Evolutionary conservation across 257 asterid species (phyloP), one percentile per base, ranked within the genome.

Genomic region (Solanum bukasovii): DNA sequence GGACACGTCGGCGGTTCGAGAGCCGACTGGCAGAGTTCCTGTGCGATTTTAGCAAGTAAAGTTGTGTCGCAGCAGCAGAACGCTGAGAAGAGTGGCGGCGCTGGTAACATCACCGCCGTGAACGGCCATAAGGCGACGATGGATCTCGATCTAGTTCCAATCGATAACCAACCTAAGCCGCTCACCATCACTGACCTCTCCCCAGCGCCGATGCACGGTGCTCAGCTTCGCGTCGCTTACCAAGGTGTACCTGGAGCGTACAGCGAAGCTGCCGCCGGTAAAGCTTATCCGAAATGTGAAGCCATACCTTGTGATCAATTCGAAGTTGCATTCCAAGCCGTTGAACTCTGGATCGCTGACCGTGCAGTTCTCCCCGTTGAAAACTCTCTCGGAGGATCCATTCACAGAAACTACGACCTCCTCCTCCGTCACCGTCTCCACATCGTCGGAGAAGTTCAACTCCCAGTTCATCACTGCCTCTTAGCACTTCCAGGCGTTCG

Each of bases 341-440:
- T 96, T 6, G 98, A 96, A 91, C 97, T 92, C 38, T 96, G 99
- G 98, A 91, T 95, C 8, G 98, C 98, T 63, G 99, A 96, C 82
- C 84, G 98, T 25, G 99, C 99, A 13, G 98, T 96, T 1, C 91
- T 96, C 14, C 99, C 98, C 1, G 98, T 96, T 6, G 99, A 96
- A 87, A 96, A 96, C 91, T 96, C 99, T 6, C 90, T 96, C 3
- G 99, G 99, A 70, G 98, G 98, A 31, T 95, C 98, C 0, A 96
- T 96, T 73, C 99, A 96, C 93, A 93, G 98, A 2, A 96, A 96
- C 86, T 96, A 96, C 90, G 99, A 96, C 87, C 98, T 96, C 89
- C 98, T 96, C 88, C 96, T 96, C 89, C 98, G 98, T 42, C 98
- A 96, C 93, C 98, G 95, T 72, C 98, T 96, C 93, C 99, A 96